Base-by-base conservation (phyloP, 495 filamentous ascomycete species). In the Neurospora africana region DNA sequence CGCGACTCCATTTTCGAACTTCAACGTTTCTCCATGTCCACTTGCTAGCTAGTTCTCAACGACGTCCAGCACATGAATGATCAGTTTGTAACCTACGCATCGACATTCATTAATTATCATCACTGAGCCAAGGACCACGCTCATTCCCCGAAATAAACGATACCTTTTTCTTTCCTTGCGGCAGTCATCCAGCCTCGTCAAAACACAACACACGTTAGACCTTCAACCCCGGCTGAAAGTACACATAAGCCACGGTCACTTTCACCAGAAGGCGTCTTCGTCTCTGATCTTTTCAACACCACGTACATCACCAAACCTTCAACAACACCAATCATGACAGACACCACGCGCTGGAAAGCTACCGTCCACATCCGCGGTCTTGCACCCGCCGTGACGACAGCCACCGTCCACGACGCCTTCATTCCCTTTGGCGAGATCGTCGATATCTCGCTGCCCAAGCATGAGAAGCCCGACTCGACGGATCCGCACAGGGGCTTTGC, bases 361-460 rank as follows among this genome's bases (percentile, higher is more conserved):
- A 99, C 95, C 38, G 84, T 99, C 73, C 96, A 95, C 77, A 90
- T 98, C 70, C 94, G 95, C 76, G 94, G 94, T 47, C 88, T 99
- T 33, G 91, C 95, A 74, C 89, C 91, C 72, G 85, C 89, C 33
- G 93, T 97, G 65, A 94, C 90, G 15, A 79, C 85, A 30, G 84
- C 87, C 38, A 91, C 89, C 53, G 86, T 99, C 65, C 90, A 94
- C 65, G 92, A 94, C 76, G 93, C 94, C 41, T 99, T 99, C 84
- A 85, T 98, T 37, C 96, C 96, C 0, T 99, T 99, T 77, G 95
- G 95, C 74, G 93, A 97, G 77, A 92, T 99, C 73, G 88, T 91
- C 69, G 93, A 97, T 77, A 89, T 99, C 72, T 91, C 92, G 17
- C 84, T 99, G 30, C 95, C 95, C 38, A 93, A 92, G 78, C 91